A percentile compares a stretch with the other conserved stretches of the same genome.
These are phyloP conservation scores for Puya raimondii DNA, from an alignment of 176 grass and related monocot species.

Conservation along the genomic window DNA sequence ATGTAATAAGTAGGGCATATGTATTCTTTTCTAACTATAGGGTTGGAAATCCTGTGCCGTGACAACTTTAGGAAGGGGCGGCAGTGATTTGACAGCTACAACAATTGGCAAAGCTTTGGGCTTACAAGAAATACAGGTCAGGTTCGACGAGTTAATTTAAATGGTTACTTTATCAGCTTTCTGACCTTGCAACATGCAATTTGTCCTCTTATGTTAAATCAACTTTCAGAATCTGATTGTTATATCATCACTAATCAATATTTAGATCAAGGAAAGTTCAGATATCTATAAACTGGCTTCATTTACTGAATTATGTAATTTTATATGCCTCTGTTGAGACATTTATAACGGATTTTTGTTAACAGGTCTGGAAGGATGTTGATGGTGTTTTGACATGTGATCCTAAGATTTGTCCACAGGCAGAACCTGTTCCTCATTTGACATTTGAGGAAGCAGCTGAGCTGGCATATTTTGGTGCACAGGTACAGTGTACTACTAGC, in stretches of 20 bases:
- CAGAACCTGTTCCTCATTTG: conserved; percentile 67
- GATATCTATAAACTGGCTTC: background rate
- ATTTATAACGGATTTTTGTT: background rate
- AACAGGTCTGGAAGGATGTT: conserved; percentile 95
- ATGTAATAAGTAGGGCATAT: conserved; percentile 9
- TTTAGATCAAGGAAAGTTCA: background rate
- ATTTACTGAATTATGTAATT: background rate
- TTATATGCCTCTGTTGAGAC: background rate
- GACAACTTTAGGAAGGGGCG: conserved; percentile 91
- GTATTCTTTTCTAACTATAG: conserved; percentile 18
- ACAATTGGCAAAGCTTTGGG: conserved; percentile 97
- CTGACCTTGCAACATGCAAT: background rate
- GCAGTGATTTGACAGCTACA: conserved; percentile 91
- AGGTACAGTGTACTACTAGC: conserved; percentile 25
- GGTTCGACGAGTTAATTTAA: conserved; percentile 6
- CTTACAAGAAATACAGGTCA: conserved; percentile 86
- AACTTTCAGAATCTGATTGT: background rate
- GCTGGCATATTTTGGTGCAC: conserved; percentile 97
- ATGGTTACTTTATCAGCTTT: background rate
- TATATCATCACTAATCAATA: background rate
- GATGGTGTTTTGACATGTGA: conserved; percentile 97
- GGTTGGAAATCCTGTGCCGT: conserved; percentile 91
- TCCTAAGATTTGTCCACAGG: conserved; percentile 76
- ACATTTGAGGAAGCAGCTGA: conserved; percentile 96
- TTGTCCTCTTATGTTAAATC: background rate